These are phyloP conservation scores for Phialophora macrospora DNA, from an alignment of 2,329 filamentous ascomycete species.

Conservation along the genomic window DNA sequence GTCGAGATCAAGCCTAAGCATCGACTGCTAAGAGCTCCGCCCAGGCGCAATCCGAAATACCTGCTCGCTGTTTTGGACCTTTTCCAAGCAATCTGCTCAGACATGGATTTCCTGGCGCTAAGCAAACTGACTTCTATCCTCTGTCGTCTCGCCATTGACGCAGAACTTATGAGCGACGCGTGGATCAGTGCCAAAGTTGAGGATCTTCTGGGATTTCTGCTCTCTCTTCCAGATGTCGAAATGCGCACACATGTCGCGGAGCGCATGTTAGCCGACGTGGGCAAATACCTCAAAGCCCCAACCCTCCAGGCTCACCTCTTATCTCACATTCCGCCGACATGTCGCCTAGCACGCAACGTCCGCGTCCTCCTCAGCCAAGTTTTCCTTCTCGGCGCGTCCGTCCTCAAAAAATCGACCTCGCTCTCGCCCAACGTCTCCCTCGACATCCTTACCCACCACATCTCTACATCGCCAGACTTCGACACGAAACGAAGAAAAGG, in stretches of 20 bases:
- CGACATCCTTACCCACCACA: conserved; percentile 29
- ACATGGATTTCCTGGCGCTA: conserved; percentile 37
- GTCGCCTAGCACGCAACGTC: conserved; percentile 46
- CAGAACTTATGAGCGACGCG: conserved; percentile 33
- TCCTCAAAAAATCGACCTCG: neutral
- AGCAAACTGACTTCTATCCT: conserved; percentile 35
- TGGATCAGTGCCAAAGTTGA: conserved; percentile 31
- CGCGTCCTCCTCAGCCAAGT: conserved; percentile 47
- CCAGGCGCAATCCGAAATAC: conserved; percentile 28
- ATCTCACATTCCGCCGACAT: conserved; percentile 48
- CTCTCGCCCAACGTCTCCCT: conserved; percentile 21
- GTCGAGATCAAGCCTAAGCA: conserved; percentile 28
- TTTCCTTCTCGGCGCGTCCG: conserved; percentile 35
- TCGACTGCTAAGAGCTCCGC: conserved; percentile 18
- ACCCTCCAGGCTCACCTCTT: conserved; percentile 49
- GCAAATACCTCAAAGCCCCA: conserved; percentile 43
- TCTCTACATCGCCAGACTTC: conserved; percentile 35
- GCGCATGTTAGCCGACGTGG: conserved; percentile 33
- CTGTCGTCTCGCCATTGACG: conserved; percentile 35
- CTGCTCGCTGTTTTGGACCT: conserved; percentile 33
- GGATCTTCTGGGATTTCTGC: conserved; percentile 27
- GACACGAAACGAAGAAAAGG: conserved; percentile 27
- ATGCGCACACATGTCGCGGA: conserved; percentile 28
- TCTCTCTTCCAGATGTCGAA: conserved; percentile 28
- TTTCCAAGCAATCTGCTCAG: conserved; percentile 29